These are phyloP conservation scores for Corniculantispora saksenae DNA, from an alignment of 2,329 filamentous ascomycete species.

Conservation along the genomic window DNA sequence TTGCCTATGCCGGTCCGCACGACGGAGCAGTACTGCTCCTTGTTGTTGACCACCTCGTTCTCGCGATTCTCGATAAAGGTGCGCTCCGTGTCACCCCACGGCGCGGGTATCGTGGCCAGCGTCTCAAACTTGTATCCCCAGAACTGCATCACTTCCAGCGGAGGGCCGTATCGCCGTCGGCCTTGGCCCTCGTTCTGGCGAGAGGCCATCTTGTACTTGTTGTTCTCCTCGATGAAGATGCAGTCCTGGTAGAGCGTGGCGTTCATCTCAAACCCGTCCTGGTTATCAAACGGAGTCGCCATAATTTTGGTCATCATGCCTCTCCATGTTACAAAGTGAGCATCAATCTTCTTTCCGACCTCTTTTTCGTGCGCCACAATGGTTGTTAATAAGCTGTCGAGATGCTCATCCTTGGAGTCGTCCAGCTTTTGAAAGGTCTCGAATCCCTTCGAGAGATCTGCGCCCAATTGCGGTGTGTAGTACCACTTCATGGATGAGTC, in stretches of 20 bases:
- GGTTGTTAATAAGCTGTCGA: constrained; percentile 79
- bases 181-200: constrained; percentile 52
- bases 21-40: constrained; percentile 93
- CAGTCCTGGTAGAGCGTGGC: constrained; percentile 79
- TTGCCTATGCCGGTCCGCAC: constrained; percentile 85
- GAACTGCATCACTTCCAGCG: constrained; percentile 83
- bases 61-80: constrained; percentile 79
- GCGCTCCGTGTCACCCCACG: constrained; percentile 72
- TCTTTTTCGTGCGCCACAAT: constrained; percentile 73
- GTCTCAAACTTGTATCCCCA: constrained; percentile 99
- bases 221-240: constrained; percentile 88
- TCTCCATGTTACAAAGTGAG: constrained; percentile 87
- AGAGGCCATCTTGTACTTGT: constrained; percentile 67
- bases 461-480: constrained; percentile 71
- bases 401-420: constrained; percentile 79
- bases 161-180: constrained; percentile 39
- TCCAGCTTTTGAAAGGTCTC: constrained; percentile 82
- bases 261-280: constrained; percentile 94
- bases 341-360: constrained; percentile 66
- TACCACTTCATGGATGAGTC: constrained; percentile 85
- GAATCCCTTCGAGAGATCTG: constrained; percentile 78
- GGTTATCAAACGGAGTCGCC: constrained; percentile 77
- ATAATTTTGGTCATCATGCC: constrained; percentile 99
- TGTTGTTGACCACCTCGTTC: constrained; percentile 75
- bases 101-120: constrained; percentile 70